Base-by-base conservation (phyloP, 306 rosid genomes). In the Cucurbita argyrosperma region DNA sequence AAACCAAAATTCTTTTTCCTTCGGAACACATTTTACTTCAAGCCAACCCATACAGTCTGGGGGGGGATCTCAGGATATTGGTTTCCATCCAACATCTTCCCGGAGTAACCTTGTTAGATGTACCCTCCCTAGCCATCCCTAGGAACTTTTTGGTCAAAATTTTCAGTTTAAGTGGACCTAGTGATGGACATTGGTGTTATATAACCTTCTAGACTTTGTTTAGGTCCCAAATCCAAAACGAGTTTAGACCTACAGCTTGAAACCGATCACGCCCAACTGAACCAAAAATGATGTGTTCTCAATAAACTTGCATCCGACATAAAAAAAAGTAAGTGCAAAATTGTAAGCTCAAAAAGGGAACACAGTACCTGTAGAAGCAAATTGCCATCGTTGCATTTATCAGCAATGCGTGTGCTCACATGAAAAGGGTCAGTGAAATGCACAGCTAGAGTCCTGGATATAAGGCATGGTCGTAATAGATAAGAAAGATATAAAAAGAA, bases 401-500 rank as follows among this genome's bases (percentile, higher is more conserved):
- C 96, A n/a, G 96, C 87, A 77, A 91, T 87, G 56, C 91, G 86
- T 42, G 91, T 87, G 70, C 81, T 89, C 82, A 91, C 91, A 78
- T 91, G 82, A 88, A 91, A 89, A 83, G 99, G 99, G 84, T 95
- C 87, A 6, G 99, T 95, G 78, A 91, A 95, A 84, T 95, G 96
- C 79, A 95, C 92, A 46, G 99, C 99, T 13, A 95, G 73, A 81
- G 99, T 95, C 88, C 99, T 95, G 92, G 64, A 77, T 19, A 83
- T 72, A 76, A 75, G 81, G 76, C 45, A 62, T 55, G 52, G 47
- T 61, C 74, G 76, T 61, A 72, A 52, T 77, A 74, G 72, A 76
- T 46, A 35, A 35, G 43, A 37, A 78, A 35, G 49, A 67, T 8
- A 26, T 67, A 9, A 19, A 14, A 42, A 66, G 19, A 49, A 26